Base-by-base conservation (phyloP, 805 yeast genomes). In the Schizosaccharomyces osmophilus region DNA sequence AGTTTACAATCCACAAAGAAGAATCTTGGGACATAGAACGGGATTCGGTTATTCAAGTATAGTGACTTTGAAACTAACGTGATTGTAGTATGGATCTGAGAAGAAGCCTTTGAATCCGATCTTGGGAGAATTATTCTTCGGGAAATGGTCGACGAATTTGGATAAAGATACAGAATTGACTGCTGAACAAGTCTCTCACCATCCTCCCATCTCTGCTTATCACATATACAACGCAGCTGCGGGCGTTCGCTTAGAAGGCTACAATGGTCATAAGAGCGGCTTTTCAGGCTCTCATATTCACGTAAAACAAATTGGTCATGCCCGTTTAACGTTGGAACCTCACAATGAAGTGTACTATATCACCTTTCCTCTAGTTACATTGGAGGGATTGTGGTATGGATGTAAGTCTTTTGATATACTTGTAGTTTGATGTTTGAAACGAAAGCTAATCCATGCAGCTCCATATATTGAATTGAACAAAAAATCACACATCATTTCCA, bases 31-130 rank as follows among this genome's bases (percentile, higher is more conserved):
- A 31, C 6, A 31, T 31, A 8, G 32, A 31, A 9, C 41, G 41
- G 32, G 6, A 9, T 36, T 36, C 3, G 32, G 32, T 31, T 31
- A 31, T 31, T 31, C 32, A 31, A 5, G 6, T 5, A 31, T 5
- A 31, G 15, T 36, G 41, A 13, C 41, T 5, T 11, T 36, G 41
- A 9, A 13, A 13, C 41, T 36, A 11, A 36, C 41, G 8, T 36
- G 2, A 36, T 5, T 15, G 3, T 24, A 51, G 57, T 79, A 85
- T 79, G 97, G 97, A n/a, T 78, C 87, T 54, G 98, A 93, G 73
- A 93, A 93, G 79, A 93, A 93, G 73, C 97, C 98, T 8, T 76
- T 93, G n/a, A 93, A 93, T 71, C 98, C 98, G 57, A 90, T 93
- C 69, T 75, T 93, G 65, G 98, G 98, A 62, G 98, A 93, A 74